Percentiles rank a stretch among this genome's conserved stretches.
Evolutionary conservation across 176 grass and related monocot genomes (phyloP).

Genomic region (Hsuehochloa calcarea): DNA sequence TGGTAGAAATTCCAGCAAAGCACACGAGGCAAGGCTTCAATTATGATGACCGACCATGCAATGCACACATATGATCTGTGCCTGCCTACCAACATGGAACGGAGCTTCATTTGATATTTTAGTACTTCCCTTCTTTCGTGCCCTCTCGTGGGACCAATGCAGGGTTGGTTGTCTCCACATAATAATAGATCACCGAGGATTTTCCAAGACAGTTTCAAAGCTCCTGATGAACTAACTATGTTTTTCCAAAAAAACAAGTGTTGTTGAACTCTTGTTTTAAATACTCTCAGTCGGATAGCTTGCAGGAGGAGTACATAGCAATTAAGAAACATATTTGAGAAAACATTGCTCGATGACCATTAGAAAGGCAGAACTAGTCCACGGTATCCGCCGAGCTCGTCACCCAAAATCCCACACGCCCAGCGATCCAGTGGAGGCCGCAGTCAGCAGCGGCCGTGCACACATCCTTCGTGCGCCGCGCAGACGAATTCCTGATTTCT

Average conservation of each 20-base stretch:
- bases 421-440: not conserved
- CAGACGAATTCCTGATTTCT: not conserved
- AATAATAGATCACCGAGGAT: not conserved
- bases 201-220: not conserved
- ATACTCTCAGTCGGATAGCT: not conserved
- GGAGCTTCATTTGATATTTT: not conserved
- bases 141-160: not conserved
- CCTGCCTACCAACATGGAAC: not conserved
- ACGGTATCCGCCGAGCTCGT: not conserved
- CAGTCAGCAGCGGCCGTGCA: not conserved
- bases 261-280: not conserved
- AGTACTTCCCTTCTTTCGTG: not conserved
- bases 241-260: not conserved
- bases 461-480: not conserved
- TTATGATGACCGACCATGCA: not conserved
- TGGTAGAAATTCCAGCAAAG: constrained; percentile 9
- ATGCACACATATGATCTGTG: not conserved
- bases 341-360: not conserved
- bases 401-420: not conserved
- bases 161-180: not conserved
- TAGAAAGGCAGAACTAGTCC: not conserved
- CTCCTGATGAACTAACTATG: not conserved
- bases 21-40: constrained; percentile 11
- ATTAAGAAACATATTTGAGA: not conserved
- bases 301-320: not conserved